A percentile compares a stretch with the other conserved stretches of the same genome.
phyloP scores from a whole-genome alignment of 768 basidiomycete species.

The Amanita exitialis region DNA sequence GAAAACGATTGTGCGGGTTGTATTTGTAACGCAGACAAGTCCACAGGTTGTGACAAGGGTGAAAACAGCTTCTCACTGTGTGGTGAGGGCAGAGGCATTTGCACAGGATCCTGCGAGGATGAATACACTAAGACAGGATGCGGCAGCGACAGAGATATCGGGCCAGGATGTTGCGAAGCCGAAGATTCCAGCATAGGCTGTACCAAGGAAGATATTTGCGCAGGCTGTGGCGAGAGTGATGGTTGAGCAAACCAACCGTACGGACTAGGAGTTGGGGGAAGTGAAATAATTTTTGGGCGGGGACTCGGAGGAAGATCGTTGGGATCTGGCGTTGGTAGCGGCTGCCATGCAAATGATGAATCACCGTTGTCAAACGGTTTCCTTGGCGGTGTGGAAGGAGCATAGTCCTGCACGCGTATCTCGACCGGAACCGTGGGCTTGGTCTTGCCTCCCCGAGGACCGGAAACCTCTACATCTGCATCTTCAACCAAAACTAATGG shows the following conservation, averaged over 20 bases:
- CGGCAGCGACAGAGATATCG: background rate
- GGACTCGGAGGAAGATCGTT: conserved; percentile 59
- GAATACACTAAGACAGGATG: background rate
- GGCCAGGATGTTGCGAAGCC: background rate
- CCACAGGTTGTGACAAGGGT: too few species aligned
- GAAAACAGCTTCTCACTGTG: background rate
- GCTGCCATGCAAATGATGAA: conserved; percentile 33
- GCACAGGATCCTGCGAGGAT: background rate
- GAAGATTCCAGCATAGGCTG: background rate
- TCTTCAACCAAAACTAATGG: conserved; percentile 7
- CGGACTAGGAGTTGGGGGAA: conserved; percentile 36
- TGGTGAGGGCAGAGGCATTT: background rate
- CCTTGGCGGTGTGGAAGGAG: conserved; percentile 5
- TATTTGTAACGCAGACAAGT: too few species aligned
- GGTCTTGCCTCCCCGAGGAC: conserved; percentile 8
- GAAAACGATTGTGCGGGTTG: too few species aligned
- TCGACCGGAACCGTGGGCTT: conserved; percentile 8
- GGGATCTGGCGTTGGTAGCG: conserved; percentile 51
- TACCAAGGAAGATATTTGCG: background rate
- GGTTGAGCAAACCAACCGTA: conserved; percentile 6
- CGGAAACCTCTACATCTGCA: conserved; percentile 8
- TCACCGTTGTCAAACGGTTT: conserved; percentile 17
- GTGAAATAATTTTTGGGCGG: conserved; percentile 32
- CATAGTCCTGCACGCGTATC: conserved; percentile 2
- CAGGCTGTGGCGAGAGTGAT: conserved; percentile 1